These are phyloP conservation scores for Hirschioporus abietinus DNA, from an alignment of 768 basidiomycete genomes.

Conservation along the genomic window DNA sequence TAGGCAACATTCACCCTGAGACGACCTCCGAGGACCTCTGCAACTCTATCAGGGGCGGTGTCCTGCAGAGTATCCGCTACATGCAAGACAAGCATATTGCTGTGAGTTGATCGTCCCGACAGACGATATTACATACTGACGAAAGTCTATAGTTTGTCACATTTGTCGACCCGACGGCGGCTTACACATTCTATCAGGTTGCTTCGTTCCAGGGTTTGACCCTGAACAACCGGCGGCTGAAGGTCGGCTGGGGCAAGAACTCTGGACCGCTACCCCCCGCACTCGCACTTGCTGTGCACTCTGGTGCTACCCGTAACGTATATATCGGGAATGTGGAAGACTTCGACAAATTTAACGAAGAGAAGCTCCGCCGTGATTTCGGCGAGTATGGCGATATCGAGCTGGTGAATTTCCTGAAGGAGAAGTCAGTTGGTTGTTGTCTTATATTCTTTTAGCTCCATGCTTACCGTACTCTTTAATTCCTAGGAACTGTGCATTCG, in stretches of 20 bases:
- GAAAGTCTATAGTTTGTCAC: slow-evolving; percentile 71
- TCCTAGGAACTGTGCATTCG: slow-evolving; percentile 86
- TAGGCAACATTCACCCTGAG: slow-evolving; percentile 96
- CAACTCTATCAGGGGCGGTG: slow-evolving; percentile 95
- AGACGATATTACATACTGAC: neutral
- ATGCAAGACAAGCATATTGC: slow-evolving; percentile 98
- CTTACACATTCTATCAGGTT: slow-evolving; percentile 91
- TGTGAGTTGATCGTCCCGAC: slow-evolving; percentile 40
- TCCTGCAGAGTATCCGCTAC: slow-evolving; percentile 90
- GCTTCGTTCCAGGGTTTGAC: slow-evolving; percentile 87
- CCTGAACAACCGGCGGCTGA: slow-evolving; percentile 88
- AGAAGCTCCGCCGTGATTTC: slow-evolving; percentile 88
- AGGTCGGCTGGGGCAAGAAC: slow-evolving; percentile 98
- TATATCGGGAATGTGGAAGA: slow-evolving; percentile 96
- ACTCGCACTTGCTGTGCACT: slow-evolving; percentile 83
- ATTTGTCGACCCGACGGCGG: slow-evolving; percentile 90
- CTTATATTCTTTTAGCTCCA: slow-evolving; percentile 7
- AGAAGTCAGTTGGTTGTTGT: slow-evolving; percentile 64
- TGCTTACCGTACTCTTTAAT: neutral
- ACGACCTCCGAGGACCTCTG: slow-evolving; percentile 93
- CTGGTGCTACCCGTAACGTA: slow-evolving; percentile 93
- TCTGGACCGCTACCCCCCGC: slow-evolving; percentile 81
- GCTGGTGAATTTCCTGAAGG: slow-evolving; percentile 91
- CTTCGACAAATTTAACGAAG: slow-evolving; percentile 87
- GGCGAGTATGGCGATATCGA: slow-evolving; percentile 96